Base-by-base conservation (phyloP, 352 stramenopile species). In the Aphanomyces cochlioides region DNA sequence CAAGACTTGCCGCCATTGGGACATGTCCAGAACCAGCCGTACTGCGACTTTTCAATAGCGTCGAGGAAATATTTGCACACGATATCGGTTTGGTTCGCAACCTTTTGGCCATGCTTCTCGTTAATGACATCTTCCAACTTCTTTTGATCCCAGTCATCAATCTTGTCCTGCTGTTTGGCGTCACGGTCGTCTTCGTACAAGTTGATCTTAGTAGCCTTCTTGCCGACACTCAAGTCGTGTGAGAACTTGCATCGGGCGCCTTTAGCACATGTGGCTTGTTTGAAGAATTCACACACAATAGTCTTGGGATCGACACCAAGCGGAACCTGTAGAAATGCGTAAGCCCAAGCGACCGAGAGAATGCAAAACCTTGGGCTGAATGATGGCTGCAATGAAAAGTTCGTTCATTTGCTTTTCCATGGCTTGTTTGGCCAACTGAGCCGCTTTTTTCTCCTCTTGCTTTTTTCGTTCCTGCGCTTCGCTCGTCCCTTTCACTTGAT, bases 1-100 rank as follows among this genome's bases (percentile, higher is more conserved):
- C 83, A 93, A 50, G 77, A 74, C 38, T 87, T 77, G 40, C 87
- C 87, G 58, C 88, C 89, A 68, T 95, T 95, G 47, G 89, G 89
- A 67, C 89, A 96, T 13, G 90, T 81, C 89, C 89, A 96, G 77
- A 96, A 96, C 89, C 89, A 96, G 28, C 89, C 89, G 69, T 96
- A 96, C 59, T 93, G 75, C 34, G 84, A 90, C 77, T 93, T 93
- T 64, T 96, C 89, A 57, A 96, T 96, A 28, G 89, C 89, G 67
- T 96, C 89, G 75, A 96, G 77, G 68, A 96, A 96, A 75, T 92
- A 79, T 67, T 94, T 94, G 78, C 89, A 96, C 17, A 95, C 87
- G 71, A 95, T 95, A 70, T 95, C 87, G 21, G 87, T 95, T 63
- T 90, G 84, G 58, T 84, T 95, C 37, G 77, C 74, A n/a, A 79